These are phyloP conservation scores for Debaryomyces castellii DNA, from an alignment of 805 yeast genomes.

Conservation along the genomic window DNA sequence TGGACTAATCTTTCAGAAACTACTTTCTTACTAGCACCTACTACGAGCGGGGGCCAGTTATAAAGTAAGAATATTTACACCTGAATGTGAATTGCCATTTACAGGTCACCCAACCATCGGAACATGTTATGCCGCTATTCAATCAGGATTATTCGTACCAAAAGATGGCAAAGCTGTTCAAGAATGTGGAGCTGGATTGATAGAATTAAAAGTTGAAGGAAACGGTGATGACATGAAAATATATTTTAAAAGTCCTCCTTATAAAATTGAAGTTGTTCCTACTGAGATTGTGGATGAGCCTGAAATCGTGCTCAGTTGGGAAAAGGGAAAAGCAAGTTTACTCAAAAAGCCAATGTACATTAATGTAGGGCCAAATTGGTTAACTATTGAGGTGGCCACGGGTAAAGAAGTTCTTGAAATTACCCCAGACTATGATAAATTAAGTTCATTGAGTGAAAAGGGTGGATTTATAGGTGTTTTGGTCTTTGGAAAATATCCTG, in stretches of 20 bases:
- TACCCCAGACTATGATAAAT: constrained; percentile 25
- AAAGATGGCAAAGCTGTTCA: constrained; percentile 31
- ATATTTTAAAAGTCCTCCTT: constrained; percentile 29
- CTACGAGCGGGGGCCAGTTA: constrained; percentile 41
- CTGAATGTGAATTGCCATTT: constrained; percentile 50
- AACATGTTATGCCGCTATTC: constrained; percentile 45
- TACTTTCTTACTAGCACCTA: constrained; percentile 47
- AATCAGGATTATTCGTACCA: constrained; percentile 30
- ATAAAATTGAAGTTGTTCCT: constrained; percentile 8
- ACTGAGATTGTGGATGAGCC: constrained; percentile 7
- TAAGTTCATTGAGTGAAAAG: constrained; percentile 16
- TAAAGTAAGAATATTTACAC: constrained; percentile 49
- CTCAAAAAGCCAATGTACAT: constrained; percentile 23
- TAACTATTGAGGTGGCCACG: constrained; percentile 30
- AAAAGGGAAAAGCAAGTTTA: constrained; percentile 2
- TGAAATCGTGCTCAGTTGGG: constrained; percentile 8
- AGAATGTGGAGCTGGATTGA: constrained; percentile 47
- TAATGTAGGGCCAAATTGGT: constrained; percentile 51
- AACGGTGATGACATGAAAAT: constrained; percentile 12
- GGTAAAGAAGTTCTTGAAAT: constrained; percentile 31
- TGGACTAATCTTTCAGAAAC: constrained; percentile 66
- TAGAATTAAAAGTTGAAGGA: constrained; percentile 27
- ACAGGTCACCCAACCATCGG: constrained; percentile 70
- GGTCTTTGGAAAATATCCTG: constrained; percentile 34
- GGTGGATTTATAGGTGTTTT: constrained; percentile 33